A percentile compares a stretch with the other conserved stretches of the same genome.
phyloP scores from a whole-genome alignment of 805 yeast species.

The Saccharomycopsis oosterbeekiorum region DNA sequence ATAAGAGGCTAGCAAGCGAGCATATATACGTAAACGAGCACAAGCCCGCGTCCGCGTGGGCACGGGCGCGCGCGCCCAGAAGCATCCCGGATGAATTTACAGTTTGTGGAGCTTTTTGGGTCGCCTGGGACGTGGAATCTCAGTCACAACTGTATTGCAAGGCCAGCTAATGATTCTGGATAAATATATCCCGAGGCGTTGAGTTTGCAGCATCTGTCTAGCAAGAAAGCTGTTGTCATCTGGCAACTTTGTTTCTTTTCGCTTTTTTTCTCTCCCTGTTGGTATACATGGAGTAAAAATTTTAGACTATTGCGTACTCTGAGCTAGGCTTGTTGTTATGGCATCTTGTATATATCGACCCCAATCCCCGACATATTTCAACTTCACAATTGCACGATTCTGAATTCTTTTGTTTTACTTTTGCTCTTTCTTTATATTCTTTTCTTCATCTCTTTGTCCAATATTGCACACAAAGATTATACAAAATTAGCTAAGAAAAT shows the following conservation, averaged over 20 bases:
- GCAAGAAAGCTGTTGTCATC: background rate
- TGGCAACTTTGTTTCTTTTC: background rate
- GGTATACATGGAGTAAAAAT: background rate
- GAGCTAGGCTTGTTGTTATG: background rate
- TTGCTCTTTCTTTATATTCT: background rate
- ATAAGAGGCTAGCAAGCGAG: too few species aligned
- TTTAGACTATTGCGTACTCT: background rate
- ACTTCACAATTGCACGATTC: background rate
- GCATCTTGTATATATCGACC: background rate
- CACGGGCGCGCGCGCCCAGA: background rate
- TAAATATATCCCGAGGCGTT: conserved; percentile 1
- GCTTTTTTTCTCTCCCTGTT: background rate
- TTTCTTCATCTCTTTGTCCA: background rate
- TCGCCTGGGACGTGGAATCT: background rate
- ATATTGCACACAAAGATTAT: too few species aligned
- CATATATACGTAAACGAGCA: too few species aligned
- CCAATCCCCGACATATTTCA: background rate
- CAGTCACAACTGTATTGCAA: background rate
- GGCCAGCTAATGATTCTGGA: background rate
- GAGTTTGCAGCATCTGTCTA: background rate
- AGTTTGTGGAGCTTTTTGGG: background rate
- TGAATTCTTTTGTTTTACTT: background rate
- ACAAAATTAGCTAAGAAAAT: too few species aligned
- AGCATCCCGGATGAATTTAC: background rate
- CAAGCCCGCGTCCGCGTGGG: background rate